Base-by-base conservation (phyloP, 2,329 filamentous ascomycete genomes). In the Biscogniauxia marginata region DNA sequence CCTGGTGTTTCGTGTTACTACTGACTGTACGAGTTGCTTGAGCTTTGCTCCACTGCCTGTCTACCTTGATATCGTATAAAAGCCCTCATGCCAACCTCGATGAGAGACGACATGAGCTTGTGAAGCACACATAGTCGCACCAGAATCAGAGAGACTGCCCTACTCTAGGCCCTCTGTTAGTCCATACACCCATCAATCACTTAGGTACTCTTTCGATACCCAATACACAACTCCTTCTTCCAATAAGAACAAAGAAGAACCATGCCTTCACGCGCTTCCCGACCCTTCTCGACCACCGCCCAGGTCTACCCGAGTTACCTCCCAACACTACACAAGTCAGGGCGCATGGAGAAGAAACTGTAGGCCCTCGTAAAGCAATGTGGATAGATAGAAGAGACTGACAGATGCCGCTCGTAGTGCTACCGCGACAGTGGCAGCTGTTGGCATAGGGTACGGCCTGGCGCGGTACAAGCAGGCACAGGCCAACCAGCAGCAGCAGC, bases 361-460 rank as follows among this genome's bases (percentile, higher is more conserved):
- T 61, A 51, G 47, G 59, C 50, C 21, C 11, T 44, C 45, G n/a
- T n/a, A n/a, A n/a, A n/a, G n/a, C n/a, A n/a, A n/a, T n/a, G 48
- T n/a, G 23, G 4, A 49, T 16, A 21, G 50, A 45, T 39, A 44
- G 46, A 46, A 50, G 11, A 56, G 46, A 45, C 63, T 70, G 54
- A 63, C 67, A 30, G 53, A 24, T 19, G 3, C 53, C 24, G 18
- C 34, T 49, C 52, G 50, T 50, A 72, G 69, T 56, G 68, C 63
- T 11, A 70, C 69, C 1, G 69, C 70, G 19, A 66, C 67, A 24
- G 63, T 68, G 34, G 70, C 68, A 44, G 67, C 70, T 3, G 63
- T 69, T 49, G 69, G 70, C 48, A 70, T 72, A 69, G 67, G 67
- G 39, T 71, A 70, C 60, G 67, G 68, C 20, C 51, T 71, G 25